Percentiles rank a stretch among this genome's conserved stretches.
phyloP scores from a whole-genome alignment of 441 rosid genomes.

The Gossypium davidsonii region DNA sequence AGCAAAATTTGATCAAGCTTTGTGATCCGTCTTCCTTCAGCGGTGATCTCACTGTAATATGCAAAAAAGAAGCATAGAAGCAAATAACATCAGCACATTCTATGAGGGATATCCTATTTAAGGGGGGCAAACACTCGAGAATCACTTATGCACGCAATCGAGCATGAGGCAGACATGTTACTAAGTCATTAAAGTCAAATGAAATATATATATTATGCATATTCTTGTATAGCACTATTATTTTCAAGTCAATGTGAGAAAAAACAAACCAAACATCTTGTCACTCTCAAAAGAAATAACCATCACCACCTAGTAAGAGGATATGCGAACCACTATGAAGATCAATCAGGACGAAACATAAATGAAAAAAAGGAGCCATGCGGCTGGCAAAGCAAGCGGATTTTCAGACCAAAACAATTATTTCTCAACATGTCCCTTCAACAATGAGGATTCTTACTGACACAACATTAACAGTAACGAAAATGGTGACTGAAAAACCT shows the following conservation, averaged over 20 bases:
- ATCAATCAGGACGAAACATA: neutral
- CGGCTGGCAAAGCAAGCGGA: neutral
- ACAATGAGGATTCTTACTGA: neutral
- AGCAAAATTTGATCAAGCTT: conserved; percentile 96
- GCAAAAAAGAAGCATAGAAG: neutral
- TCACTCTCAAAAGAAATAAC: neutral
- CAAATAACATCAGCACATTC: neutral
- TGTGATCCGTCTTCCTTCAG: conserved; percentile 87
- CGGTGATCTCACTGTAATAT: conserved; percentile 66
- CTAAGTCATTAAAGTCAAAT: neutral
- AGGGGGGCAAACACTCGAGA: neutral
- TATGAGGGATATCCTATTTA: neutral
- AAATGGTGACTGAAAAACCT: neutral
- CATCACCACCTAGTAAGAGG: neutral
- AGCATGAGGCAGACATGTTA: neutral
- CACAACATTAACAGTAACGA: neutral
- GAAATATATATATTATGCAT: neutral
- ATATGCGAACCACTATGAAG: neutral
- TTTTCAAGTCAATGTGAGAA: neutral
- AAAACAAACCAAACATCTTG: neutral
- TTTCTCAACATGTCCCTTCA: neutral
- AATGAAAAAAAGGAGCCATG: neutral
- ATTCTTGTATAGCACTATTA: neutral
- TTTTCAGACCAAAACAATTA: neutral
- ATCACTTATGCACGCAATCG: neutral